These are phyloP conservation scores for Anacardium occidentale DNA, from an alignment of 345 rosid genomes.

Conservation along the genomic window DNA sequence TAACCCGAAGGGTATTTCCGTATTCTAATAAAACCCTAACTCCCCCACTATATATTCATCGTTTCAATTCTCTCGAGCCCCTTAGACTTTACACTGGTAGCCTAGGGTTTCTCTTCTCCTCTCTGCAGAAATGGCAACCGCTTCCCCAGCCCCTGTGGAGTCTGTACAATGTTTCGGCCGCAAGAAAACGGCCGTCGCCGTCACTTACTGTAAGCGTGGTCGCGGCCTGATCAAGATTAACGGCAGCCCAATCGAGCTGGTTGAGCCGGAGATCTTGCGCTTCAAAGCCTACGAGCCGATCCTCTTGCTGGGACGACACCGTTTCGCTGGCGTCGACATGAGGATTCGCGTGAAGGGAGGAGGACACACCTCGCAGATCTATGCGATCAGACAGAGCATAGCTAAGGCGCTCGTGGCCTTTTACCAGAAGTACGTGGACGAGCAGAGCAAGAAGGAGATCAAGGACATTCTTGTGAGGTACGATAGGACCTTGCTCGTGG, in stretches of 20 bases:
- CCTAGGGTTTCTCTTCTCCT: constrained; percentile 22
- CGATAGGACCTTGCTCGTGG: constrained; percentile 84
- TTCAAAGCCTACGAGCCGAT: constrained; percentile 77
- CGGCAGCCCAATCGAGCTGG: constrained; percentile 74
- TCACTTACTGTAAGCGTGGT: constrained; percentile 82
- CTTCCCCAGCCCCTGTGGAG: constrained; percentile 17
- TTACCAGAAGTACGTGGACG: constrained; percentile 85
- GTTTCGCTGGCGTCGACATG: constrained; percentile 75
- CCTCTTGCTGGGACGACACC: constrained; percentile 69
- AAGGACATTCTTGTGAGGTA: constrained; percentile 77
- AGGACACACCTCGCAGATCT: constrained; percentile 77
- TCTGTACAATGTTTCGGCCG: constrained; percentile 82
- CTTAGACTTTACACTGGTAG: background rate
- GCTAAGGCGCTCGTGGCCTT: constrained; percentile 83
- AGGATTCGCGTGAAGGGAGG: constrained; percentile 74
- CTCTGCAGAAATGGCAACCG: constrained; percentile 19
- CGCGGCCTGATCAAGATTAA: constrained; percentile 73
- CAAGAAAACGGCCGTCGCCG: constrained; percentile 85
- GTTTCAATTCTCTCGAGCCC: too few species aligned
- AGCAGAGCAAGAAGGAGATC: constrained; percentile 89
- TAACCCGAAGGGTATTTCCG: background rate
- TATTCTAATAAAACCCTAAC: constrained; percentile 8
- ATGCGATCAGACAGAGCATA: constrained; percentile 89
- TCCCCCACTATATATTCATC: background rate
- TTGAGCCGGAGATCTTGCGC: constrained; percentile 78